Evolutionary conservation across 805 yeast genomes (phyloP).

Genomic region (Metschnikowia drakensbergensis): DNA sequence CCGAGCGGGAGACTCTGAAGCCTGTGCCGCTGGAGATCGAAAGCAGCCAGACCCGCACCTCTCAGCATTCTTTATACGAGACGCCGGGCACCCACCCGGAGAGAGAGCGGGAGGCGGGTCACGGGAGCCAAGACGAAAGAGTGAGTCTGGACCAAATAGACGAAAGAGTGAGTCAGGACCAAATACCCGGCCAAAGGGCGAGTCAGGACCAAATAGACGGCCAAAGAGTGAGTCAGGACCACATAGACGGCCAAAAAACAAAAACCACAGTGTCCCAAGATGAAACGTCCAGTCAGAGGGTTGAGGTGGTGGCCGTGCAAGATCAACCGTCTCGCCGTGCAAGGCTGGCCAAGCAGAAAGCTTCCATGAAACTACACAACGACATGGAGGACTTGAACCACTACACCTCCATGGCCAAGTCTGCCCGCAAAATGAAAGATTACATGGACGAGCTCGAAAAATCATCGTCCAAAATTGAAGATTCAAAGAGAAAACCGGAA

Average conservation of each 20-base stretch:
- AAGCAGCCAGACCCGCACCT: background rate
- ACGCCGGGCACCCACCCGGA: slow-evolving; percentile 1
- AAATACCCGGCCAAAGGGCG: background rate
- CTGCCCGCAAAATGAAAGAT: slow-evolving; percentile 37
- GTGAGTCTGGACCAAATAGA: background rate
- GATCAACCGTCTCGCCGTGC: slow-evolving; percentile 14
- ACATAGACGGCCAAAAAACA: background rate
- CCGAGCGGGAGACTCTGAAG: background rate
- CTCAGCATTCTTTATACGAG: background rate
- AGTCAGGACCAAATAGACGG: background rate
- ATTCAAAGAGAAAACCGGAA: background rate
- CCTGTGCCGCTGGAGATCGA: background rate
- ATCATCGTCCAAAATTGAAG: slow-evolving; percentile 3
- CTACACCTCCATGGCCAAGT: slow-evolving; percentile 50
- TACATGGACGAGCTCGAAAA: slow-evolving; percentile 35
- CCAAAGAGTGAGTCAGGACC: too few relatives aligned
- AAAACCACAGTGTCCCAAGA: background rate
- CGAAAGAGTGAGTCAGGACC: too few relatives aligned
- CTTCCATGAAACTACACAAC: slow-evolving; percentile 60
- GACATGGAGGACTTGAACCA: slow-evolving; percentile 66
- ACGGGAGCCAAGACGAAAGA: background rate
- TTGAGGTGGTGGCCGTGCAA: too few relatives aligned
- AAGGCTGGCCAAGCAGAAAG: slow-evolving; percentile 63
- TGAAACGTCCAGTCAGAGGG: too few relatives aligned
- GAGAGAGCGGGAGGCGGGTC: background rate